phyloP scores from a whole-genome alignment of 2,329 filamentous ascomycete species.

The Myriosclerotinia duriaeana region DNA sequence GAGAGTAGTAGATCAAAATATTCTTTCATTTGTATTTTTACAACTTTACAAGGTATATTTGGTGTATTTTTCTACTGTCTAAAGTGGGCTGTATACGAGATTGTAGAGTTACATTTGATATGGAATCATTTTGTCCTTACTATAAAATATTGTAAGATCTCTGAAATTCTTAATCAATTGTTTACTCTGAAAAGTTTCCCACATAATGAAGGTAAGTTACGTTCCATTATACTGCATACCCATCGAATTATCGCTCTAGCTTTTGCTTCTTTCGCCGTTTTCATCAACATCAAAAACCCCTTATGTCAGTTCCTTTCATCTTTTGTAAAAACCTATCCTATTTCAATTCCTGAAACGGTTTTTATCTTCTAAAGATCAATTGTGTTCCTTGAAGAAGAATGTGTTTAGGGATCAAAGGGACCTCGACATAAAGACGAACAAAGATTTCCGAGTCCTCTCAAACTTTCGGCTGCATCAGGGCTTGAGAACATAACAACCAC shows the following conservation, averaged over 20 bases:
- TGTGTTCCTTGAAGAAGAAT: slow-evolving; percentile 6
- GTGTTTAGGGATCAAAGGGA: not conserved
- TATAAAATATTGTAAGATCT: too few relatives aligned
- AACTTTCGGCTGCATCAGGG: not conserved
- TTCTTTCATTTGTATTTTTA: too few relatives aligned
- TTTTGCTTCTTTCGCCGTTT: slow-evolving; percentile 4
- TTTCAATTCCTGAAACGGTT: not conserved
- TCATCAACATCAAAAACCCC: not conserved
- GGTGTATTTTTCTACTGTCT: too few relatives aligned
- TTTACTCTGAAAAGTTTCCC: not conserved
- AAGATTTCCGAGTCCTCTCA: not conserved
- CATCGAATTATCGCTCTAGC: not conserved
- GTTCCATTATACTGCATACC: too few relatives aligned
- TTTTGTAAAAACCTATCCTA: not conserved
- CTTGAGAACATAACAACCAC: not conserved
- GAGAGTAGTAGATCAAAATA: too few relatives aligned
- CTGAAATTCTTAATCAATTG: too few relatives aligned
- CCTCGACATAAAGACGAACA: slow-evolving; percentile 7
- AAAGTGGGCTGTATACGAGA: too few relatives aligned
- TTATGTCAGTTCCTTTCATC: not conserved
- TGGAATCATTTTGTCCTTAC: too few relatives aligned
- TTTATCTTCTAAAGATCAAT: slow-evolving; percentile 1
- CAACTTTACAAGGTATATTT: too few relatives aligned
- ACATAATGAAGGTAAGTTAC: too few relatives aligned
- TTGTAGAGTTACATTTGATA: too few relatives aligned